Evolutionary conservation across 2,329 filamentous ascomycete species (phyloP).

Genomic region (Claviceps sp.): DNA sequence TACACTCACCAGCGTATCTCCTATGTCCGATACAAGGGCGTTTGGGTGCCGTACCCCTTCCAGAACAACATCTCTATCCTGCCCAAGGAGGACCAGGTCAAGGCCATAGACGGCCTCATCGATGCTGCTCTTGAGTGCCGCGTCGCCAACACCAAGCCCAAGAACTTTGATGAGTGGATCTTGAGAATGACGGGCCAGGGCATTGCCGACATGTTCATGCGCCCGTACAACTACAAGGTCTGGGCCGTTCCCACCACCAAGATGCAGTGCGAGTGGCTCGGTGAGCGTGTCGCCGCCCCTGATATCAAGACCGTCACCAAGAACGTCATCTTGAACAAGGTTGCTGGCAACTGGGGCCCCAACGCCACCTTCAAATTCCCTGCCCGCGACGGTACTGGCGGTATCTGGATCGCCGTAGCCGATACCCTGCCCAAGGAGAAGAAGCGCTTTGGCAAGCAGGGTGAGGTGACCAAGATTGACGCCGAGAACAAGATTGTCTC

Average conservation of each 20-base stretch:
- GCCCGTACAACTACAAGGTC: conserved; percentile 99
- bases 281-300: conserved; percentile 93
- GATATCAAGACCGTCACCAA: conserved; percentile 86
- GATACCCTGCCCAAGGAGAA: conserved; percentile 88
- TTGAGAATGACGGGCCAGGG: conserved; percentile 80
- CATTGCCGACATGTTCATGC: conserved; percentile 93
- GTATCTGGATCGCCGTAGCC: conserved; percentile 97
- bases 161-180: conserved; percentile 98
- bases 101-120: conserved; percentile 88
- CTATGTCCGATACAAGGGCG: conserved; percentile 90
- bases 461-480: conserved; percentile 75
- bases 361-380: conserved; percentile 99
- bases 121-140: conserved; percentile 81
- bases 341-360: conserved; percentile 93
- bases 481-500: conserved; percentile 72
- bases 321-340: conserved; percentile 93
- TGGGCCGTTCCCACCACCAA: conserved; percentile 97
- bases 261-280: conserved; percentile 99
- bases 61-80: conserved; percentile 99
- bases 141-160: conserved; percentile 80
- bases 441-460: conserved; percentile 75
- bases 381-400: conserved; percentile 85
- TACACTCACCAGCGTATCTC: conserved; percentile 97
- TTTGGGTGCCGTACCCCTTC: conserved; percentile 98
- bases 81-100: conserved; percentile 92